Conservation (phyloP, 176 grass and related monocot species). For the Oryza longistaminata region DNA sequence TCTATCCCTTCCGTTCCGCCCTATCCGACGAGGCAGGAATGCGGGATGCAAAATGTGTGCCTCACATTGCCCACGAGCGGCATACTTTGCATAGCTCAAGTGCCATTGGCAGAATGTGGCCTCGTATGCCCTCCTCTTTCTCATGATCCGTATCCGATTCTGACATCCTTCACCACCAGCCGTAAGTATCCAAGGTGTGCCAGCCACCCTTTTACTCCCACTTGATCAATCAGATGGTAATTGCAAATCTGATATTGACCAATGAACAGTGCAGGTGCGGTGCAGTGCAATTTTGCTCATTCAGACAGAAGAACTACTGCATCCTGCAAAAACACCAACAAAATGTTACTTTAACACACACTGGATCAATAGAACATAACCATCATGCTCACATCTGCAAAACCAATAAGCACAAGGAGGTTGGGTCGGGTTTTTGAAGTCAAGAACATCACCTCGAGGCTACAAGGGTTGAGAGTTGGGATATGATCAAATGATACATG, state of each 20-base stretch:
- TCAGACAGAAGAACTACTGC: background rate
- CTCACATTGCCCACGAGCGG: background rate
- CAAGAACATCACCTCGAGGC: background rate
- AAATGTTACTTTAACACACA: background rate
- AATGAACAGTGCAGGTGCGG: no score
- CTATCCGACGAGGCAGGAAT: background rate
- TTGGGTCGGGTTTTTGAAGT: background rate
- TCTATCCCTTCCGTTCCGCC: background rate
- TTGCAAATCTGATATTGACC: background rate
- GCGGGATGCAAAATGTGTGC: no score
- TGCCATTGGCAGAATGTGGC: background rate
- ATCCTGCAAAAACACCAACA: background rate
- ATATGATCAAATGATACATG: background rate
- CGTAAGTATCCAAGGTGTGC: no score
- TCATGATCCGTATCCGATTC: background rate
- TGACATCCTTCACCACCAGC: background rate
- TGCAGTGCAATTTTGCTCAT: background rate
- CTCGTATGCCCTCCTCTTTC: background rate
- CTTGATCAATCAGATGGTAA: background rate
- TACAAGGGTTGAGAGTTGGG: background rate
- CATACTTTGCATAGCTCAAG: background rate
- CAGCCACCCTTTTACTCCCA: no score
- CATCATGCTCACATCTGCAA: background rate
- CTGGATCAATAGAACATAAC: background rate
- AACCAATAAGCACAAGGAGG: background rate